Base-by-base conservation (phyloP, 2,329 filamentous ascomycete species). In the Fonsecaea multimorphosa region DNA sequence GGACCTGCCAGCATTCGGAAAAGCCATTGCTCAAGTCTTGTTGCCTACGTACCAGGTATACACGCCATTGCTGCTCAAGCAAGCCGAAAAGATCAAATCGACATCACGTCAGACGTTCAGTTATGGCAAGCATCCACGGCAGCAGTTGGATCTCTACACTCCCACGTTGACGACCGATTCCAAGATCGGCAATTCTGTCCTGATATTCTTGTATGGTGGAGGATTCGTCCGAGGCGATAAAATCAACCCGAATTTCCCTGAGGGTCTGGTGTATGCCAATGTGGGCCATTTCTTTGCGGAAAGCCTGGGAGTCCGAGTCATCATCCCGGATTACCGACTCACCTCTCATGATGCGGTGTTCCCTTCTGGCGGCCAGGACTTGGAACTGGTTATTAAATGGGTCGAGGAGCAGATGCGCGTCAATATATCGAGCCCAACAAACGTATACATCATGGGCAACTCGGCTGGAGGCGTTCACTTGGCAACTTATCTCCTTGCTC, bases 151-250 rank as follows among this genome's bases (percentile, higher is more conserved):
- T 63, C 61, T 80, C 44, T 81, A 81, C 68, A 74, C 59, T 34
- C 75, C 69, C 77, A 77, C 69, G 16, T 75, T 78, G 69, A 77
- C 75, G 34, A 76, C 77, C 24, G 6, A 19, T 12, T 12, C n/a
- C 16, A 32, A 53, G 36, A 62, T 61, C 8, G 64, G 71, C 16
- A 76, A 78, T 38, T 75, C 79, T 1, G 77, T 82, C 5, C 70
- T 81, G 32, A 73, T 82, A 1, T 78, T 76, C 58, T 74, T 82
- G 58, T 76, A 81, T 64, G 80, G 79, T 40, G 79, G 79, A 49
- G 73, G 78, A 76, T 75, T 81, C 58, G 70, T 75, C 3, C 24
- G 57, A 52, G 78, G 78, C 27, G 70, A 73, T 44, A 77, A 74
- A 58, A 74, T 73, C 19, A 67, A 76, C 69, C 62, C 74, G 61